Conservation (phyloP, 352 stramenopile genomes). For the Phytophthora tubulina region DNA sequence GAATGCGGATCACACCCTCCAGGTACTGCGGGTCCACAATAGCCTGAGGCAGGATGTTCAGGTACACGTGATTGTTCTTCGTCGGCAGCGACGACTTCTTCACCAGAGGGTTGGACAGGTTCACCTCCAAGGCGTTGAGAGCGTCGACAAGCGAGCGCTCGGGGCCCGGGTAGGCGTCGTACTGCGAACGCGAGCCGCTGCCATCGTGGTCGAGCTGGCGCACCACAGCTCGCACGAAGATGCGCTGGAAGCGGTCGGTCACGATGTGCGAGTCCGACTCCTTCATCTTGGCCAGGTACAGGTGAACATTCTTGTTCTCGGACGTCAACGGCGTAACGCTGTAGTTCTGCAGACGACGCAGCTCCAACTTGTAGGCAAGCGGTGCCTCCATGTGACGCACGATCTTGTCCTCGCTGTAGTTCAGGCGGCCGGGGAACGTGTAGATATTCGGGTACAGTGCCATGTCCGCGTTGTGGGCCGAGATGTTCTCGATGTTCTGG, state of each 20-base stretch:
- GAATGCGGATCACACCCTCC: constrained; percentile 95
- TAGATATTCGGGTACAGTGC: constrained; percentile 91
- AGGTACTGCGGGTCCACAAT: constrained; percentile 96
- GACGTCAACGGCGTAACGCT: constrained; percentile 93
- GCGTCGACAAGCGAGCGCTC: constrained; percentile 99
- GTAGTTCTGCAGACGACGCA: constrained; percentile 98
- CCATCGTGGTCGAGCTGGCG: constrained; percentile 88
- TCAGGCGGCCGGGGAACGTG: constrained; percentile 87
- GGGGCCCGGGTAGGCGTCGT: constrained; percentile 92
- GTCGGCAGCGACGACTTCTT: constrained; percentile 76
- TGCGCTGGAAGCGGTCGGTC: constrained; percentile 89
- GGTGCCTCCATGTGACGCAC: constrained; percentile 99
- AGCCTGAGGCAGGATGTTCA: constrained; percentile 97
- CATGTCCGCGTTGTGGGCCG: constrained; percentile 58
- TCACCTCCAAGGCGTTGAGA: constrained; percentile 97
- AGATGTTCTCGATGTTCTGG: constrained; percentile 49
- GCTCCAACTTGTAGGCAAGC: constrained; percentile 98
- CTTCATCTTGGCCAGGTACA: constrained; percentile 98
- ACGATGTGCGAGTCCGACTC: constrained; percentile 82
- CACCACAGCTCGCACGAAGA: constrained; percentile 98
- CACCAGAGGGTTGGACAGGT: constrained; percentile 93
- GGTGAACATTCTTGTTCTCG: constrained; percentile 97
- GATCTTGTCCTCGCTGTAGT: constrained; percentile 98
- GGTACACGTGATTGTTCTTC: constrained; percentile 99
- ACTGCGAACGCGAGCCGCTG: constrained; percentile 80